Base-by-base conservation (phyloP, 768 basidiomycete species). In the Boletus rex-veris region DNA sequence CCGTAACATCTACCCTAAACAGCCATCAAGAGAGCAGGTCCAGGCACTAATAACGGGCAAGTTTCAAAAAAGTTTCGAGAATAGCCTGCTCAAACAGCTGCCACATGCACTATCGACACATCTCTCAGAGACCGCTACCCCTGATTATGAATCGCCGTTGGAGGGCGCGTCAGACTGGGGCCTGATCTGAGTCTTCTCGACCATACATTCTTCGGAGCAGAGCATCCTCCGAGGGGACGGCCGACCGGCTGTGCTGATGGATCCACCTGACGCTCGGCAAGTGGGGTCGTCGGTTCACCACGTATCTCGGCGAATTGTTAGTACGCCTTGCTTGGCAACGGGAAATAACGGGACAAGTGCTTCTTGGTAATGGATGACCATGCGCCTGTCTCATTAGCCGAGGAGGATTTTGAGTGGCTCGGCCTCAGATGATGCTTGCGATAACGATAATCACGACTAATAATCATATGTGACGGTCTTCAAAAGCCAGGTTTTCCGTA, bases 241-340 rank as follows among this genome's bases (percentile, higher is more conserved):
- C 45, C 56, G 52, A 50, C 26, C 15, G 55, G 59, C 62, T 58
- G 62, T 64, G 59, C 39, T 18, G 9, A n/a, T 51, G 43, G 48
- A 26, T 45, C 49, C 39, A 51, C 42, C 55, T 42, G 46, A 45
- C 18, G 38, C 6, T 64, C 52, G 62, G 62, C n/a, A 35, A 39
- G 9, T 45, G 38, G 55, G 16, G 31, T 12, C 7, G 31, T 30
- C 6, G 4, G 37, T 9, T 37, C 28, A 47, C 38, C 50, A 47
- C 45, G 31, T 47, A 24, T 8, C 18, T 31, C 50, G 33, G 54
- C 43, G n/a, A 40, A 30, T 42, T 39, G 16, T 26, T 31, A 3
- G n/a, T 33, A 42, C 21, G 4, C 37, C n/a, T 39, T 14, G 24
- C 38, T 14, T 24, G 3, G 11, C 16, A 14, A 33, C 55, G 55